Evolutionary conservation across 176 grass and related monocot species (phyloP), one percentile per base, ranked within the genome.

Genomic region (Saccharum spontaneum): DNA sequence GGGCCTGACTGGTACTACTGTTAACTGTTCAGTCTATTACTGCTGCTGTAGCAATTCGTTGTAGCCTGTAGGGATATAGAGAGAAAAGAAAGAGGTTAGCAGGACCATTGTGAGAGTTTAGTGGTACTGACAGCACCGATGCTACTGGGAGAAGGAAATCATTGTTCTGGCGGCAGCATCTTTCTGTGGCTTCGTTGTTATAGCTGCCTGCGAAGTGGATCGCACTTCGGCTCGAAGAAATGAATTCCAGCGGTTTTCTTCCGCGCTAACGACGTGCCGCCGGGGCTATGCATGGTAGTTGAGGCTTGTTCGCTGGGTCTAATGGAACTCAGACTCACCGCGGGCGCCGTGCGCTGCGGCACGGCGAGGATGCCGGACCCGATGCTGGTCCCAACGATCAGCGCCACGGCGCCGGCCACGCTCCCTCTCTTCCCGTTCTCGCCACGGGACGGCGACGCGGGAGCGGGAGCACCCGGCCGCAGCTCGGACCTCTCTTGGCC

Each of bases 311-410:
- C 5, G 16, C n/a, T n/a, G n/a, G n/a, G n/a, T n/a, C n/a, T n/a
- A n/a, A n/a, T n/a, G n/a, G n/a, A n/a, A n/a, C n/a, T 11, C 55
- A 2, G 8, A 75, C 84, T 92, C 80, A 94, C 94, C n/a, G 94
- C 90, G 16, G 88, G 90, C 64, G 90, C 92, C 33, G 92, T 94
- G 40, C 85, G 73, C 78, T 89, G 82, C 22, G 94, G 92, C 78
- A 97, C 88, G 64, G 94, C 94, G 76, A 97, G 94, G 85, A 97
- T 97, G 77, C 94, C 92, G n/a, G 94, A 97, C 41, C 94, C 94
- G 55, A 97, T 97, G 82, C 90, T 97, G 34, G 94, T 97, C 30
- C 94, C 94, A 22, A 97, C 72, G 39, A 94, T 94, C n/a, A 94
- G 87, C 54, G 92, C 92, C 0, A 87, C 88, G 22, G 92, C 92